These are phyloP conservation scores for Saccharomyces eubayanus DNA, from an alignment of 805 yeast genomes.

Conservation along the genomic window DNA sequence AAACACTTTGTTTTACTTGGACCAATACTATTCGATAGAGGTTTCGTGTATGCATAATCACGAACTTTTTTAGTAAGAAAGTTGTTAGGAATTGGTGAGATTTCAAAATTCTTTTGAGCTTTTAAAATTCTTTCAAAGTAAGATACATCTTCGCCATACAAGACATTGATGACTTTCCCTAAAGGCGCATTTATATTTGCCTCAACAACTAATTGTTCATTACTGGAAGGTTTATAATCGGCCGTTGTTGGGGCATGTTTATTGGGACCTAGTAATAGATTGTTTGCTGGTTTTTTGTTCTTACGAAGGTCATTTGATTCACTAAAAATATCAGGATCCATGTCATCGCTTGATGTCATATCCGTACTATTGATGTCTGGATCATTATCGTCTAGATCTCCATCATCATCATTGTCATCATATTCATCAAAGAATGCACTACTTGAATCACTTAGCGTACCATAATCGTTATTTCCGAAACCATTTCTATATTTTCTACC, in stretches of 20 bases:
- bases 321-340: conserved; percentile 13
- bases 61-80: conserved; percentile 35
- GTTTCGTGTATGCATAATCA: conserved; percentile 51
- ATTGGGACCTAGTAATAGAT: conserved; percentile 31
- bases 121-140: conserved; percentile 39
- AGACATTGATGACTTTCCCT: conserved; percentile 48
- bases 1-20: conserved; percentile 67
- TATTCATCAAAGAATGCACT: conserved; percentile 4
- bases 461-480: conserved; percentile 6
- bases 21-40: conserved; percentile 59
- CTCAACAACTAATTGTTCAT: conserved; percentile 50
- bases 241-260: conserved; percentile 43
- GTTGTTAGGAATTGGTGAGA: conserved; percentile 40
- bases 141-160: conserved; percentile 53
- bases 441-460: background rate
- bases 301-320: conserved; percentile 13
- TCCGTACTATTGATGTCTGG: conserved; percentile 22
- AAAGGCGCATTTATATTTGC: conserved; percentile 53
- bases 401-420: conserved; percentile 27
- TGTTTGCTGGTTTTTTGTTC: background rate
- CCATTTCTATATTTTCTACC: conserved; percentile 16
- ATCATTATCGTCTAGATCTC: conserved; percentile 15
- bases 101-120: conserved; percentile 56
- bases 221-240: conserved; percentile 37
- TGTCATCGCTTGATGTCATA: conserved; percentile 31